A percentile compares a stretch with the other conserved stretches of the same genome.
These are phyloP conservation scores for Leucoagaricus sp. DNA, from an alignment of 1,284 basidiomycete genomes.

Conservation along the genomic window DNA sequence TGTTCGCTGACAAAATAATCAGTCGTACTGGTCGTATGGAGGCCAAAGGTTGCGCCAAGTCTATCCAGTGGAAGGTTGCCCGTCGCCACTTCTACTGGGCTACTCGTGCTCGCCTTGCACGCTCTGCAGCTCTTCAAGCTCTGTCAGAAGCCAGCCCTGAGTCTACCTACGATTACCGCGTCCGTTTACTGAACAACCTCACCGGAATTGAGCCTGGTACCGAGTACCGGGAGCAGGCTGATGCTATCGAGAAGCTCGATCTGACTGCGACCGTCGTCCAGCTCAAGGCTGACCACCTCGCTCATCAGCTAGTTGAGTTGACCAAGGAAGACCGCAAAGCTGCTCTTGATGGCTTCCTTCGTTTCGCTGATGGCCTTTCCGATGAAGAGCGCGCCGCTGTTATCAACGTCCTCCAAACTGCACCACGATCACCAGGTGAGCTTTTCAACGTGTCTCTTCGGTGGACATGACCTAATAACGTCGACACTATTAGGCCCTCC, in stretches of 20 bases:
- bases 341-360: constrained; percentile 65
- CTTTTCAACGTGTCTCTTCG: too few species aligned
- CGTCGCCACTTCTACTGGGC: constrained; percentile 97
- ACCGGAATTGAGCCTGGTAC: constrained; percentile 52
- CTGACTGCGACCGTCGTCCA: constrained; percentile 58
- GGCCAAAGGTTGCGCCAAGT: constrained; percentile 91
- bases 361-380: constrained; percentile 68
- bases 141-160: constrained; percentile 66
- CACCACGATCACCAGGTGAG: constrained; percentile 53
- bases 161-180: constrained; percentile 59
- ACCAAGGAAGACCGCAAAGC: constrained; percentile 71
- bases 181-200: constrained; percentile 59
- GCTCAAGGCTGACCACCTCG: constrained; percentile 65
- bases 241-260: constrained; percentile 69
- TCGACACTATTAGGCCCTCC: constrained; percentile 34
- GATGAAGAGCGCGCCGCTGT: constrained; percentile 72
- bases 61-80: constrained; percentile 85
- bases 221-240: constrained; percentile 56
- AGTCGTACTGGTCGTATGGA: constrained; percentile 97
- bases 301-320: constrained; percentile 60
- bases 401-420: constrained; percentile 59
- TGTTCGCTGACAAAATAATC: constrained; percentile 21
- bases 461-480: too few species aligned
- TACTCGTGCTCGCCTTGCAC: constrained; percentile 77
- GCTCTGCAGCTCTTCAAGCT: constrained; percentile 57